A percentile compares a stretch with the other conserved stretches of the same genome.
Evolutionary conservation across 2,329 filamentous ascomycete species (phyloP).

Genomic region (Hypoxylon sp.): DNA sequence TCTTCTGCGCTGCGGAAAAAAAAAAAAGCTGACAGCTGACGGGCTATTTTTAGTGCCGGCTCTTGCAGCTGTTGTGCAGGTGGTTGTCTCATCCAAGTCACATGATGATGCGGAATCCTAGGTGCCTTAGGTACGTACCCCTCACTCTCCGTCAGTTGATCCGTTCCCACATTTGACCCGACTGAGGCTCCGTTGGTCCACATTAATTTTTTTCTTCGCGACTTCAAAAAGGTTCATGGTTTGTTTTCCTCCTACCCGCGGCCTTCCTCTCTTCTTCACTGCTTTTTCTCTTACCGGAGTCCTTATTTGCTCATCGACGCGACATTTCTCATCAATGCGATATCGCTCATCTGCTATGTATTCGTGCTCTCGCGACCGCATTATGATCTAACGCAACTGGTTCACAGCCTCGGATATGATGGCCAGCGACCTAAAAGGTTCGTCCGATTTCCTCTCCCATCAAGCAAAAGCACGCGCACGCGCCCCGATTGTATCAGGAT

Average conservation of each 20-base stretch:
- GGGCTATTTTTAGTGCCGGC: conserved; percentile 20
- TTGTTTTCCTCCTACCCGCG: neutral
- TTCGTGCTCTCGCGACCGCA: no score
- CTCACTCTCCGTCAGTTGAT: conserved; percentile 19
- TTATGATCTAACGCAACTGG: no score
- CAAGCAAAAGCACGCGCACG: conserved; percentile 4
- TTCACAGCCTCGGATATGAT: no score
- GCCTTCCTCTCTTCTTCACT: conserved; percentile 28
- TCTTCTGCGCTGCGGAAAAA: no score
- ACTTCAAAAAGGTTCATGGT: conserved; percentile 46
- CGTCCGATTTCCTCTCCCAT: conserved; percentile 13
- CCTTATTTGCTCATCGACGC: neutral
- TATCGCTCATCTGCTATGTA: no score
- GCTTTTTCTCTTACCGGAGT: neutral
- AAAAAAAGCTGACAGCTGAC: no score
- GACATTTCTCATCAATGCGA: no score
- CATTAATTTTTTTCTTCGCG: conserved; percentile 21
- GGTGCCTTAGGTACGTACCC: neutral
- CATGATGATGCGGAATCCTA: no score
- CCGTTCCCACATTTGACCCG: neutral
- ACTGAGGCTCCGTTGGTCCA: conserved; percentile 3
- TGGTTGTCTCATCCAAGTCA: conserved; percentile 8
- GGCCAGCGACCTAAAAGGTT: conserved; percentile 13
- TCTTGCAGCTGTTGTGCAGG: conserved; percentile 1
- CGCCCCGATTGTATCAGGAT: conserved; percentile 63